Base-by-base conservation (phyloP, 805 yeast genomes). In the Zygosaccharomyces gambellarensis region DNA sequence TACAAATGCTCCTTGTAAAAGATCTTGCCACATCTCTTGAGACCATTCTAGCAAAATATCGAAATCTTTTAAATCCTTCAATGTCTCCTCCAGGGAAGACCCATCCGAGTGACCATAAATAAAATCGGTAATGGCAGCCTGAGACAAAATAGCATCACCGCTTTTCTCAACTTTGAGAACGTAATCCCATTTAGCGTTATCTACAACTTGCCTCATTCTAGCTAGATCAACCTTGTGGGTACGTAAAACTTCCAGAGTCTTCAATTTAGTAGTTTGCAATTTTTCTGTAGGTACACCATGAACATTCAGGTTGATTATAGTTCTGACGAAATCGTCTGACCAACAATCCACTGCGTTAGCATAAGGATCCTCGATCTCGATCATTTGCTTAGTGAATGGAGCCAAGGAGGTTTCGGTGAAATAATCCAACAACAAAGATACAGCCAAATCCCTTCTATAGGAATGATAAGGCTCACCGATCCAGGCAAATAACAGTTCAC, bases 331-430 rank as follows among this genome's bases (percentile, higher is more conserved):
- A 61, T 87, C 92, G 55, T 88, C 95, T 1, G 92, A 83, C 60
- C 81, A 80, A 56, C 75, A 82, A 27, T 77, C 82, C 4, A 85
- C 73, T 28, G 81, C 82, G 11, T 88, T 82, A 1, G 97, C 92
- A 45, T 81, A 68, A 0, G 98, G 97, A 43, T 87, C 81, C 25
- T 82, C 87, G 43, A 86, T 78, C 61, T 92, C 97, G 21, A 90
- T 87, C 52, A 94, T 73, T 50, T 77, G 67, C 58, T 80, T 81
- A 54, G 81, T 80, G 51, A 94, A 77, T 23, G 89, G 73, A 1
- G 97, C 86, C 40, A 88, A 80, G 0, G 96, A 81, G 2, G 85
- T 79, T 43, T 82, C 85, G 4, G 95, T 81, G 46, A 92, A 75
- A 63, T 92, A 94, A 25, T 79, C 75, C 17, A 89, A 78, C 12